phyloP scores from a whole-genome alignment of 108 stramenopile genomes.

The Parietichytrium sp. region DNA sequence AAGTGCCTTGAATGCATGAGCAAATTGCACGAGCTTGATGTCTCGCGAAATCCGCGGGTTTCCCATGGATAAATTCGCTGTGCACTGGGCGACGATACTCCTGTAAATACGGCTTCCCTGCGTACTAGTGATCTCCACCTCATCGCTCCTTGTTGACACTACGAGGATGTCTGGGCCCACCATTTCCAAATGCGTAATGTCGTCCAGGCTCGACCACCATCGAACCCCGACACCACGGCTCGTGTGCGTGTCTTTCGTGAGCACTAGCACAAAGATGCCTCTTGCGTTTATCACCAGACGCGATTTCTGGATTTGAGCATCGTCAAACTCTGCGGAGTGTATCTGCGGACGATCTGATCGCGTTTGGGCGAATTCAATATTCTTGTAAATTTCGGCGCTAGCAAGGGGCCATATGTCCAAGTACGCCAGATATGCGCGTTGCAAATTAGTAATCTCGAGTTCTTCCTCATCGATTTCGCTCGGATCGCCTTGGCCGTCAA shows the following conservation, averaged over 20 bases:
- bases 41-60: background rate
- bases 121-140: background rate
- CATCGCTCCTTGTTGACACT: background rate
- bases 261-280: conserved; percentile 12
- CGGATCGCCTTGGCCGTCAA: background rate
- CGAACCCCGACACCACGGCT: background rate
- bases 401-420: background rate
- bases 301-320: background rate
- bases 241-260: conserved; percentile 12
- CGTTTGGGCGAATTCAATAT: background rate
- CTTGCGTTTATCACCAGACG: background rate
- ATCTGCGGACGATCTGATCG: background rate
- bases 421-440: conserved; percentile 1
- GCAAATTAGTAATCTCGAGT: too few relatives aligned
- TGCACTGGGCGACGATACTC: conserved; percentile 24
- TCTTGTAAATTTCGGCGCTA: background rate
- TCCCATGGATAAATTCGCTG: conserved; percentile 12
- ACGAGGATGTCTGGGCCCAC: background rate
- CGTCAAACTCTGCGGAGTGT: background rate
- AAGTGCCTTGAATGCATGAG: background rate
- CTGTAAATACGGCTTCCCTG: background rate
- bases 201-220: conserved; percentile 17
- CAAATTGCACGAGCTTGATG: conserved; percentile 16
- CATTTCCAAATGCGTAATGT: background rate
- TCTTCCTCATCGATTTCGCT: background rate